Evolutionary conservation across 495 filamentous ascomycete genomes (phyloP).

Genomic region (Penicillium mononematosum): DNA sequence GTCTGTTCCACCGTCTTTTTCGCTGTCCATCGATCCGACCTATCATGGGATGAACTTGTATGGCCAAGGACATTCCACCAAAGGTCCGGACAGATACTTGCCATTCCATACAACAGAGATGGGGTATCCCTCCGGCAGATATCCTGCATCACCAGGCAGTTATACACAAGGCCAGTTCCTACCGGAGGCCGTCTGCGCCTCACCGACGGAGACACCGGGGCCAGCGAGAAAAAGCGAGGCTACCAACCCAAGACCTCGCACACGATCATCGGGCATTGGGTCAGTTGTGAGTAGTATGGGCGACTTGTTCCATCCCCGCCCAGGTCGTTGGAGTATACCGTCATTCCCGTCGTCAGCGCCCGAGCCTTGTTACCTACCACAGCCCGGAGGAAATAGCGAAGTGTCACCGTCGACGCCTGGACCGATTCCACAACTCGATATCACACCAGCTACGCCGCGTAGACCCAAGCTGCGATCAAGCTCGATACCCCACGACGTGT

Average conservation of each 20-base stretch:
- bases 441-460: not conserved
- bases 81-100: not conserved
- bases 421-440: not conserved
- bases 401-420: not conserved
- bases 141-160: not conserved
- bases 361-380: not conserved
- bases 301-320: not conserved
- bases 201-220: not conserved
- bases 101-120: not conserved
- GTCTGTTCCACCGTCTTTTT: slow-evolving; percentile 12
- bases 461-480: not conserved
- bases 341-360: not conserved
- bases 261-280: not conserved
- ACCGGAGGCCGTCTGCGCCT: not conserved
- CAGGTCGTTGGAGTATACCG: not conserved
- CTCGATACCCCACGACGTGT: not conserved
- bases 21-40: slow-evolving; percentile 10
- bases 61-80: not conserved
- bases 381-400: not conserved
- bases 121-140: not conserved
- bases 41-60: not conserved
- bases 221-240: not conserved
- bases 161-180: not conserved
- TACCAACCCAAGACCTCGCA: not conserved
- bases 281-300: slow-evolving; percentile 1